phyloP scores from a whole-genome alignment of 23 red algal genomes.

The Agarophyton chilense region DNA sequence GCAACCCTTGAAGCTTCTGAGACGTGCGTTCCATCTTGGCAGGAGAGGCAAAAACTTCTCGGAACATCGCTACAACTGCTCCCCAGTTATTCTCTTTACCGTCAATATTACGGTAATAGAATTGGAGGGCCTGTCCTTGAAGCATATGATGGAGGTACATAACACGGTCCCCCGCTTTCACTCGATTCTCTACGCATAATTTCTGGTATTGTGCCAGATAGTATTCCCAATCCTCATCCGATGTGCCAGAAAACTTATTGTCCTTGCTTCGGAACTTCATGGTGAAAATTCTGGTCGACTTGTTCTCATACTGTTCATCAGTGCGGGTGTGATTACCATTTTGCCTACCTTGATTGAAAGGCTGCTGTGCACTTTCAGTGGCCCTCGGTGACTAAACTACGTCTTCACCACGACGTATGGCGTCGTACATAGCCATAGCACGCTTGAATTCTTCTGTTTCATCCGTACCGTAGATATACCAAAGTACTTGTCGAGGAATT shows the following conservation, averaged over 20 bases:
- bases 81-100: background rate
- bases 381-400: background rate
- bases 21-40: background rate
- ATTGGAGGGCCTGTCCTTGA: background rate
- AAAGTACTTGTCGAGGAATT: background rate
- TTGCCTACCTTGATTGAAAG: background rate
- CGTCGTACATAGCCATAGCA: constrained; percentile 12
- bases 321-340: background rate
- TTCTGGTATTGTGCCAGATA: background rate
- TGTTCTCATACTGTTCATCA: background rate
- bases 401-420: background rate
- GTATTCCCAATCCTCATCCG: background rate
- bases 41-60: background rate
- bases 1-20: background rate
- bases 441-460: background rate
- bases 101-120: constrained; percentile 2
- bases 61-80: background rate
- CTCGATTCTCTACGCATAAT: background rate
- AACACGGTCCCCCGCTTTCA: background rate
- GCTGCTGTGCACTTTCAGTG: background rate
- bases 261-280: background rate
- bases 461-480: background rate
- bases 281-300: background rate
- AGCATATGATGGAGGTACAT: background rate
- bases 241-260: background rate